Base-by-base conservation (phyloP, 495 filamentous ascomycete species). In the Xylaria telfairii region DNA sequence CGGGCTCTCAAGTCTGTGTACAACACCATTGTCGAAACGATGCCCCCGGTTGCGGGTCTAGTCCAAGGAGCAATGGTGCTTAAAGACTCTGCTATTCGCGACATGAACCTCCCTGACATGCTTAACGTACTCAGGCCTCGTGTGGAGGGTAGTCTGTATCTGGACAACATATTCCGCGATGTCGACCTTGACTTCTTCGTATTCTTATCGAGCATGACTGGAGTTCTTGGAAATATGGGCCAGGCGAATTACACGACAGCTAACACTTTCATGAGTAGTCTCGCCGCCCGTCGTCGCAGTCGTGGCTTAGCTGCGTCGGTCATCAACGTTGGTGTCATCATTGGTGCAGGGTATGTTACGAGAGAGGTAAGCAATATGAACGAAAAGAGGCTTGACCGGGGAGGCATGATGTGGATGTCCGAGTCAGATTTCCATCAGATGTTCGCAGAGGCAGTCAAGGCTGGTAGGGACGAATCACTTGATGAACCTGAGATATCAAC, bases 41-140 rank as follows among this genome's bases (percentile, higher is more conserved):
- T 83, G 51, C 85, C 85, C 0, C 81, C 81, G 0, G 77, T 89
- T 51, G 80, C 63, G 1, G 86, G 87, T 12, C 76, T 87, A 34
- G 76, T 74, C 0, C 79, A 87, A 47, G 85, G 79, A 4, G 81
- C 85, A 26, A 85, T 86, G 82, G 81, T 86, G 0, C 73, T 87
- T 1, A 24, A 67, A 10, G 85, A 88, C 47, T 28, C 49, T 1
- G 3, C 75, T 4, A 81, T 47, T n/a, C 86, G 26, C 10, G 28
- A 34, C 24, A 59, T 59, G 54, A 17, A 12, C 13, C 19, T 47
- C 6, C 4, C 44, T 13, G 12, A 47, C 3, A 47, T 59, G 28
- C 19, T 15, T 6, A 26, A 59, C 30, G 54, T 59, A 3, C 5
- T 59, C 30, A 13, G 30, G 19, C 54, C 54, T 13, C 44, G 44